phyloP scores from a whole-genome alignment of 176 grass and related monocot species.

The Cymbopogon citratus region DNA sequence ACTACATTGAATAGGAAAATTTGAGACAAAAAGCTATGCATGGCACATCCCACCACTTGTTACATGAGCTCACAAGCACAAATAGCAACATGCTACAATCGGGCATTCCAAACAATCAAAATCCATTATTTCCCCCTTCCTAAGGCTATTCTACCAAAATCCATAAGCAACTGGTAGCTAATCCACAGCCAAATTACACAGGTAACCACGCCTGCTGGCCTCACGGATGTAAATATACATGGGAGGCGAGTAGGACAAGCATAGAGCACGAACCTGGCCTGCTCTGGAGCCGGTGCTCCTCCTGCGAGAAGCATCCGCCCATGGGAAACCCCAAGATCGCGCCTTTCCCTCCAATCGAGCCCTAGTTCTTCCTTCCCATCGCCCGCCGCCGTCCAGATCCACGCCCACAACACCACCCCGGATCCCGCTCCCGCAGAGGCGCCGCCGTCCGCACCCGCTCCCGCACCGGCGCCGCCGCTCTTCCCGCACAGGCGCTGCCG shows the following conservation, averaged over 20 bases:
- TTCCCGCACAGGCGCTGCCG: too few species aligned
- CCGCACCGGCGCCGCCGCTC: too few species aligned
- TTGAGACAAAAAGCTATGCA: background rate
- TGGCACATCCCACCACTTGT: background rate
- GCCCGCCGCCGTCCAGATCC: slow-evolving; percentile 33
- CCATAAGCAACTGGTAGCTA: background rate
- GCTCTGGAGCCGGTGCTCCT: slow-evolving; percentile 58
- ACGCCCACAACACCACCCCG: slow-evolving; percentile 11
- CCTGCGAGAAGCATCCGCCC: slow-evolving; percentile 84
- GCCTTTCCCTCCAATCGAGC: slow-evolving; percentile 24
- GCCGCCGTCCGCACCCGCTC: too few species aligned
- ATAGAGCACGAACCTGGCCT: slow-evolving; percentile 44
- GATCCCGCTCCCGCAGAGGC: too few species aligned
- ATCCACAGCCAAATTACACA: slow-evolving; percentile 4
- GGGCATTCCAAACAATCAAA: background rate
- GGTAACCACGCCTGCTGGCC: background rate
- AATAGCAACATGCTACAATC: background rate
- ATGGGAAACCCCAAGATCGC: slow-evolving; percentile 48
- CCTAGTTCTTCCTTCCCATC: slow-evolving; percentile 31
- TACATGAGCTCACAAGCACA: background rate
- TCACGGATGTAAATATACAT: background rate
- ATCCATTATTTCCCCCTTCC: background rate
- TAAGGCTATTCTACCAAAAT: background rate
- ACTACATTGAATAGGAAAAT: background rate
- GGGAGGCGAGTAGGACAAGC: slow-evolving; percentile 13